Base-by-base conservation (phyloP, 2,329 filamentous ascomycete species). In the Arthrobotrys musiformis region DNA sequence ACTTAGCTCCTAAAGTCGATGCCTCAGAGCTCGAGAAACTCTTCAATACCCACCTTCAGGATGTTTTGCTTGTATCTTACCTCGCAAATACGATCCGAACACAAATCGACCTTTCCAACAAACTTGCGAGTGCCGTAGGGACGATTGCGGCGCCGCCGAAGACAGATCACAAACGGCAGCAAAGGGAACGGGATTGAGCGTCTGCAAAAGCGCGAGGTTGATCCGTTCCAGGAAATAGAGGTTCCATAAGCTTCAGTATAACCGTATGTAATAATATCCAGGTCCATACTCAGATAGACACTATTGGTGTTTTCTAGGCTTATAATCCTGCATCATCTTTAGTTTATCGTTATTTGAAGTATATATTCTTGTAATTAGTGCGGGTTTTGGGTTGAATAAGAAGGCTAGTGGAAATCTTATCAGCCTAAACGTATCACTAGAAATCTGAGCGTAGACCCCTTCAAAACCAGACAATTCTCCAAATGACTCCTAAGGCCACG, bases 41-140 rank as follows among this genome's bases (percentile, higher is more conserved):
- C 87, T 99, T 99, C 89, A 99, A 99, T 90, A 97, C 97, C 87
- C 95, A 99, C 86, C 93, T 99, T 85, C 95, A 99, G 87, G 95
- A 99, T 84, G 94, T 99, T 78, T 90, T 99, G 80, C 94, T 98
- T 84, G 94, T 99, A 82, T 97, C 93, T 81, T 99, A 99, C 87
- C 89, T 99, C 80, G 93, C 95, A 84, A 99, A 98, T 88, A 97
- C 93, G 80, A 97, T 98, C 86, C 93, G 94, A 85, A 98, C 94
- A 81, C 95, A 99, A 87, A 97, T 99, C 86, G 95, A 98, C 83
- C 90, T 99, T 75, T 97, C 94, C 80, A 97, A 98, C 88, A 90
- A 94, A 79, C 87, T 99, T 82, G 94, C 94, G 66, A 95, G 76
- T 44, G 28, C 64, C 17, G 48, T 56, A 5, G 61, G 61, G 11